These are phyloP conservation scores for Raffaelea ambrosiae DNA, from an alignment of 2,329 filamentous ascomycete genomes.

Conservation along the genomic window DNA sequence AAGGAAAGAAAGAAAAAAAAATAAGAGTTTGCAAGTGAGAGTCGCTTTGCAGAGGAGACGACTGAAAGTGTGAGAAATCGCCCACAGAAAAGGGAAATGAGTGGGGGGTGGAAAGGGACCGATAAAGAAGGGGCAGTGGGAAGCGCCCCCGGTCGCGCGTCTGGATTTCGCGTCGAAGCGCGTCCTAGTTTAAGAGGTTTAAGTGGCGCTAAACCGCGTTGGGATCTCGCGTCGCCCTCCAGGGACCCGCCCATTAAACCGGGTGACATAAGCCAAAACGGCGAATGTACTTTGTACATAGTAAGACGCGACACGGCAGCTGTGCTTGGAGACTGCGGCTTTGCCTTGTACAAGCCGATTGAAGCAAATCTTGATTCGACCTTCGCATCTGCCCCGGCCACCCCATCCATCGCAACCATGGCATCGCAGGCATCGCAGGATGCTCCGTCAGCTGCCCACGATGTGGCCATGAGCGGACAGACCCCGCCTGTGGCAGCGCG, in stretches of 20 bases:
- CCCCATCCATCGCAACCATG: background rate
- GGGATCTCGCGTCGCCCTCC: conserved; percentile 14
- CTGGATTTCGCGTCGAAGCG: conserved; percentile 13
- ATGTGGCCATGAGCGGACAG: conserved; percentile 37
- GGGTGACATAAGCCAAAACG: background rate
- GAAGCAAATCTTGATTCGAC: background rate
- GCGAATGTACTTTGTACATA: no score
- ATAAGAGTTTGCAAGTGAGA: background rate
- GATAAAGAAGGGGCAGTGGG: background rate
- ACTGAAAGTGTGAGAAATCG: background rate
- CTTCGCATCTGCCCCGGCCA: background rate
- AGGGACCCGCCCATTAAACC: conserved; percentile 1
- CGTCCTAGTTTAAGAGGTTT: conserved; percentile 18
- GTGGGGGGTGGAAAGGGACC: conserved; percentile 1
- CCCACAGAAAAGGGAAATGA: conserved; percentile 2
- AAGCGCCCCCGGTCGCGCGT: background rate
- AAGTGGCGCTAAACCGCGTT: conserved; percentile 30
- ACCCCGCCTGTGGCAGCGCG: conserved; percentile 25
- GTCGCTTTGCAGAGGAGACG: background rate
- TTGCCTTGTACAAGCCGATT: background rate
- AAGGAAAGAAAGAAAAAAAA: background rate
- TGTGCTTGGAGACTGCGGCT: no score
- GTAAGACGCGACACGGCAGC: background rate
- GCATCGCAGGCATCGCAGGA: background rate
- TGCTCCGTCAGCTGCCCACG: conserved; percentile 20